phyloP scores from a whole-genome alignment of 2,329 filamentous ascomycete species.

The Aureobasidium sp. region DNA sequence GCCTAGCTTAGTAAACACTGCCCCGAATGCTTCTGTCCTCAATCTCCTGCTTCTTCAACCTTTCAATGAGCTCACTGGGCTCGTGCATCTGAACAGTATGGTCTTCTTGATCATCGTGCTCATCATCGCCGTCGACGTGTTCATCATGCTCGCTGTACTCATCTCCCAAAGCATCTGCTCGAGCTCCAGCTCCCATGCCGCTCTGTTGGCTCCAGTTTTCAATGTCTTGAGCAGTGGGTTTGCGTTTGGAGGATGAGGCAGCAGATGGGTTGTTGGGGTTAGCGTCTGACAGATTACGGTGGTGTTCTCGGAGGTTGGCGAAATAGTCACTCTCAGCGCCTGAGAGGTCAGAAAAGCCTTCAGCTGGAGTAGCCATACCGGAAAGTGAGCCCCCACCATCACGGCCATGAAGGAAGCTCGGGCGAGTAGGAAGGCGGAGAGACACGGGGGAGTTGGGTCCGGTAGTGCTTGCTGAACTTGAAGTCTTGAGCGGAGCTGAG shows the following conservation, averaged over 20 bases:
- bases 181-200: constrained; percentile 36
- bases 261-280: constrained; percentile 11
- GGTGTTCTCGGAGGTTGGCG: constrained; percentile 12
- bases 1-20: constrained; percentile 22
- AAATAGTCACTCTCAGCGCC: constrained; percentile 30
- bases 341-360: constrained; percentile 33
- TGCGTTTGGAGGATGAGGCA: constrained; percentile 33
- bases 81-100: not conserved
- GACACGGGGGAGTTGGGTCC: constrained; percentile 5
- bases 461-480: constrained; percentile 6
- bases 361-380: constrained; percentile 27
- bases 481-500: not conserved
- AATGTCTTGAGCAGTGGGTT: constrained; percentile 27
- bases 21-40: constrained; percentile 22
- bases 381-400: constrained; percentile 26
- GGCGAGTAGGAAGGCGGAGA: constrained; percentile 3
- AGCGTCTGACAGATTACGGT: constrained; percentile 1
- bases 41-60: constrained; percentile 19
- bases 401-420: constrained; percentile 19
- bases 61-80: constrained; percentile 7
- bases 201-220: constrained; percentile 37
- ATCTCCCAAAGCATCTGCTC: constrained; percentile 39
- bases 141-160: constrained; percentile 21
- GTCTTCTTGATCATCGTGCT: constrained; percentile 6
- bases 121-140: constrained; percentile 15